Evolutionary conservation across 73 alveolate genomes (phyloP), one percentile per base, ranked within the genome.

Genomic region (Symbiodinium pilosum): DNA sequence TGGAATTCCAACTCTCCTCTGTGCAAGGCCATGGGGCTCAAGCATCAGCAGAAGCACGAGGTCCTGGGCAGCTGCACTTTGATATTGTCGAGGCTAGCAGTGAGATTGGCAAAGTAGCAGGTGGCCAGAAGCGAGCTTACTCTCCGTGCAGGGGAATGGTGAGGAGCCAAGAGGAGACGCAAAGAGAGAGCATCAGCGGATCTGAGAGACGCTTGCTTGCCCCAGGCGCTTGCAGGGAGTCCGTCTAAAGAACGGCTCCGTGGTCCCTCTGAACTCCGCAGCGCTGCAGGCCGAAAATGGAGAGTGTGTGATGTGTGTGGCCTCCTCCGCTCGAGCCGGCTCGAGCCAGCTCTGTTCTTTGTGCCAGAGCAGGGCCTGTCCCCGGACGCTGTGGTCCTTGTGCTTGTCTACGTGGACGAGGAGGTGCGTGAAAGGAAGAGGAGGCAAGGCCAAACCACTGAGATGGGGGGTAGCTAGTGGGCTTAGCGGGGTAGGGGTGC

Each of bases 81-180:
- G n/a, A n/a, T n/a, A n/a, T n/a, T n/a, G n/a, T n/a, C n/a, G n/a
- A n/a, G n/a, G n/a, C n/a, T n/a, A n/a, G n/a, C n/a, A n/a, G n/a
- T n/a, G n/a, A n/a, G n/a, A n/a, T n/a, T n/a, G n/a, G n/a, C n/a
- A n/a, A n/a, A n/a, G n/a, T n/a, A n/a, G 39, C 36, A 86, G 94
- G 97, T 91, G 30, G 97, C 97, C 56, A 85, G 97, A 26, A 69
- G 97, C 21, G 97, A 91, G 84, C 88, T 91, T 47, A 91, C 97
- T 20, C 88, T 91, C 38, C 97, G 97, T 1, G 88, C 97, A 28
- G 97, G 97, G 41, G 97, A 91, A 88, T 91, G 97, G 97, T 42
- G 11, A 21, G 84, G 84, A 34, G 9, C 89, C 77, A 86, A 87
- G 69, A n/a, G 21, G 81, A 36, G 8, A 47, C 8, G 38, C 41